phyloP scores from a whole-genome alignment of 2,329 filamentous ascomycete genomes.

The Aureobasidium mangrovei region DNA sequence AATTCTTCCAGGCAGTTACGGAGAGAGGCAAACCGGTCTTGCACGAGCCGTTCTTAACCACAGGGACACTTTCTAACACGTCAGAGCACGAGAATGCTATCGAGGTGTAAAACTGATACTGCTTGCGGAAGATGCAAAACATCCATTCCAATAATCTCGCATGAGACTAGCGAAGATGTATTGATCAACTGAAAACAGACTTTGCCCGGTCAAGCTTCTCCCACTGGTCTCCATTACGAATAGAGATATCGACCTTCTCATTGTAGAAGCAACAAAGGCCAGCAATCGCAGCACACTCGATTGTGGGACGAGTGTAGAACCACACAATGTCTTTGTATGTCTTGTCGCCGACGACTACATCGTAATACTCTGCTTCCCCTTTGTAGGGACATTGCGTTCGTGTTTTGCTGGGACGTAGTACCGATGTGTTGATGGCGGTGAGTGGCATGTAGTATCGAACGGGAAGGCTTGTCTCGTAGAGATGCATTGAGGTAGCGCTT shows the following conservation, averaged over 20 bases:
- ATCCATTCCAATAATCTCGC: too few species aligned
- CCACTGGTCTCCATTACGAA: slow-evolving; percentile 39
- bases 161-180: too few species aligned
- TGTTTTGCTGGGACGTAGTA: slow-evolving; percentile 43
- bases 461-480: slow-evolving; percentile 53
- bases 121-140: too few species aligned
- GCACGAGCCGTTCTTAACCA: too few species aligned
- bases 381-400: slow-evolving; percentile 59
- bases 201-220: slow-evolving; percentile 24
- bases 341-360: slow-evolving; percentile 41
- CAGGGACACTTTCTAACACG: too few species aligned
- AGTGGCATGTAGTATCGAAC: slow-evolving; percentile 52
- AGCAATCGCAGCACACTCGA: slow-evolving; percentile 48
- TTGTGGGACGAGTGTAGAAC: slow-evolving; percentile 52
- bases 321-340: slow-evolving; percentile 48
- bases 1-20: too few species aligned
- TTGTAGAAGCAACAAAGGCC: slow-evolving; percentile 55
- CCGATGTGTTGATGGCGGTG: slow-evolving; percentile 34
- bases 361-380: slow-evolving; percentile 55
- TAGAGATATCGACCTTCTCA: slow-evolving; percentile 55
- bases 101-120: too few species aligned
- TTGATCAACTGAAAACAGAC: slow-evolving; percentile 21
- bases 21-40: too few species aligned
- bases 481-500: slow-evolving; percentile 39
- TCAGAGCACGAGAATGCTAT: too few species aligned